Base-by-base conservation (phyloP, 768 basidiomycete genomes). In the Epithele typhae region DNA sequence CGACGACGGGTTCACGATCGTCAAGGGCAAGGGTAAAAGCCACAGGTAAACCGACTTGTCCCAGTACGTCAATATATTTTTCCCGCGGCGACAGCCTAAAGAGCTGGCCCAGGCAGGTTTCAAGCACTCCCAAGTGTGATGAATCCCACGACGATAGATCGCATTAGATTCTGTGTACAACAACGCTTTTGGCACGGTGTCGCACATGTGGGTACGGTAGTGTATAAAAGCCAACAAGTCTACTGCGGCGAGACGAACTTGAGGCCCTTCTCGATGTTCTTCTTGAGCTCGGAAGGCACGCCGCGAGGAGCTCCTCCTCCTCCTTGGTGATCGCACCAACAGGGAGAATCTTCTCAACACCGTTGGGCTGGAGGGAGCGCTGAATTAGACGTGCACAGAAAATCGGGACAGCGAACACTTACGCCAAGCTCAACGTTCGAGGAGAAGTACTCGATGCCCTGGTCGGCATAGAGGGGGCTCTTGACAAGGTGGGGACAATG, bases 191-290 rank as follows among this genome's bases (percentile, higher is more conserved):
- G 7, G 40, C 30, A 45, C 38, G 51, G 49, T 52, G 48, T 46
- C 43, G 33, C 14, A 41, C 43, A 32, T 9, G 21, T 33, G 39
- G 25, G 17, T 43, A 46, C 5, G 32, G 36, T 21, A 19, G 21
- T 15, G 27, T 12, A n/a, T n/a, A 34, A 9, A 11, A 2, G 32
- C 21, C 8, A 19, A 6, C 24, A 24, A 41, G 23, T 47, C 47
- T 48, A 54, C 21, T 47, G 44, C 55, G 59, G 55, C 44, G 57
- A 77, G 55, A 79, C 85, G 54, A 90, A 91, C 36, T 78, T 76
- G 68, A 76, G 81, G 70, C 93, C 93, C 83, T 93, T 97, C 70
- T 90, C 88, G 59, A 97, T 95, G 81, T 96, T 97, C 83, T 89
- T 93, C 81, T 89, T 88, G 60, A 99, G 80, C 58, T 92, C 91